Conservation (phyloP, 768 basidiomycete species). For the Ramaria sp. region DNA sequence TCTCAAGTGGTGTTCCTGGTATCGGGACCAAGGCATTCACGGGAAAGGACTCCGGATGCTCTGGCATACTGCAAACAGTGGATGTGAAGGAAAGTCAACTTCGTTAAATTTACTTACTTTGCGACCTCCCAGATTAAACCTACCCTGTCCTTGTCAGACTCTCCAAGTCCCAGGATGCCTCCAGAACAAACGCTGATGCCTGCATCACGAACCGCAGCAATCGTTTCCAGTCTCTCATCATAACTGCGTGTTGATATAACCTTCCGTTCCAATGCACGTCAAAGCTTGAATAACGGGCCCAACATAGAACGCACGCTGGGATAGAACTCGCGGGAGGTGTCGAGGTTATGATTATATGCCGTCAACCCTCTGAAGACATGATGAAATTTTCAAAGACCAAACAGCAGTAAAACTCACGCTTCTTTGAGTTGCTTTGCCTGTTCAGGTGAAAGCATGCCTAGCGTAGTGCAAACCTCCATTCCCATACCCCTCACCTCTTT, state of each 20-base stretch:
- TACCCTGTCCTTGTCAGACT: conserved; percentile 80
- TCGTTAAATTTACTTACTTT: conserved; percentile 43
- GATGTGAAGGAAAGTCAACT: conserved; percentile 9
- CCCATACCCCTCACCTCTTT: conserved; percentile 84
- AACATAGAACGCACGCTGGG: conserved; percentile 49
- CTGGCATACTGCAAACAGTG: conserved; percentile 55
- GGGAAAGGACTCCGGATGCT: conserved; percentile 98
- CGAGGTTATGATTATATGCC: conserved; percentile 98
- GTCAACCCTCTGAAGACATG: conserved; percentile 60
- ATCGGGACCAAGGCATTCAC: conserved; percentile 97
- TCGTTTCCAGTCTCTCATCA: conserved; percentile 86
- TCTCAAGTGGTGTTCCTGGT: conserved; percentile 84
- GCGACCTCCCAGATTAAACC: conserved; percentile 91
- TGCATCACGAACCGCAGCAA: conserved; percentile 82
- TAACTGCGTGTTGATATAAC: conserved; percentile 94
- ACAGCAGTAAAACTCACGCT: conserved; percentile 50
- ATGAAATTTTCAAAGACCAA: background rate
- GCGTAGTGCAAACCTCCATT: conserved; percentile 98
- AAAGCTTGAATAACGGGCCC: background rate
- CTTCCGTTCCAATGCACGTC: conserved; percentile 25
- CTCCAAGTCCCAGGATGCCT: conserved; percentile 90
- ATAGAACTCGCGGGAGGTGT: conserved; percentile 95
- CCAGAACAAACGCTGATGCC: conserved; percentile 97
- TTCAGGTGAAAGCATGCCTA: conserved; percentile 92
- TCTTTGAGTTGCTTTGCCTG: conserved; percentile 88